phyloP scores from a whole-genome alignment of 108 stramenopile genomes.

The Skeletonema marinoi region DNA sequence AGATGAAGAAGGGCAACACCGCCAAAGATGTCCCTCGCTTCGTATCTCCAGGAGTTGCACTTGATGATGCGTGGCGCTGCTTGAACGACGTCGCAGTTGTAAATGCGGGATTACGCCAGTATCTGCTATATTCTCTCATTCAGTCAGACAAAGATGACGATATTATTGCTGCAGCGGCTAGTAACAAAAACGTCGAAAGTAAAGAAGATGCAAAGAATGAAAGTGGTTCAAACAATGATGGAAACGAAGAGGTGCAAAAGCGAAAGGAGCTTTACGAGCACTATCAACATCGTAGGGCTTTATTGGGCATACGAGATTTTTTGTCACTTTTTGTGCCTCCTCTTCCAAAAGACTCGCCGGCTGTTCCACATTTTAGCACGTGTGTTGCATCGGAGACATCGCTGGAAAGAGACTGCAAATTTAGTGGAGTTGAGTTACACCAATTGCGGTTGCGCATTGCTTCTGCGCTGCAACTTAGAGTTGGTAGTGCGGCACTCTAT shows the following conservation, averaged over 20 bases:
- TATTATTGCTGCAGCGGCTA: conserved; percentile 38
- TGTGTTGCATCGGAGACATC: conserved; percentile 4
- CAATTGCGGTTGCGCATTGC: conserved; percentile 54
- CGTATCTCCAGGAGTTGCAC: conserved; percentile 48
- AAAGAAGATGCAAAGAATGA: neutral
- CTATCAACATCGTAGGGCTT: conserved; percentile 8
- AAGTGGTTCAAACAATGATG: conserved; percentile 12
- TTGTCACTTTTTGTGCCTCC: conserved; percentile 67
- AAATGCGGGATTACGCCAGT: conserved; percentile 13
- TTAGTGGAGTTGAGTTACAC: conserved; percentile 42
- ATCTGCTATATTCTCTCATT: conserved; percentile 4
- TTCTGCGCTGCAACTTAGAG: conserved; percentile 57
- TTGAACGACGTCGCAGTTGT: conserved; percentile 37
- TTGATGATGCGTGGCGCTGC: conserved; percentile 82
- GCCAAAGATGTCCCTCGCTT: conserved; percentile 10
- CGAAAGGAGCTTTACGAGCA: neutral
- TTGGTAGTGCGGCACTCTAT: conserved; percentile 61
- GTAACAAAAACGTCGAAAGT: neutral
- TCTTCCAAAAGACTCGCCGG: conserved; percentile 1
- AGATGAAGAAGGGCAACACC: conserved; percentile 8
- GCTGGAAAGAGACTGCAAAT: conserved; percentile 40
- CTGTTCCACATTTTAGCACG: conserved; percentile 17
- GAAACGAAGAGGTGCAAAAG: conserved; percentile 34
- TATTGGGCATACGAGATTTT: conserved; percentile 71
- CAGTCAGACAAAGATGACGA: conserved; percentile 12